phyloP scores from a whole-genome alignment of 1,284 basidiomycete species.

The Tetrapyrgos nigripes region DNA sequence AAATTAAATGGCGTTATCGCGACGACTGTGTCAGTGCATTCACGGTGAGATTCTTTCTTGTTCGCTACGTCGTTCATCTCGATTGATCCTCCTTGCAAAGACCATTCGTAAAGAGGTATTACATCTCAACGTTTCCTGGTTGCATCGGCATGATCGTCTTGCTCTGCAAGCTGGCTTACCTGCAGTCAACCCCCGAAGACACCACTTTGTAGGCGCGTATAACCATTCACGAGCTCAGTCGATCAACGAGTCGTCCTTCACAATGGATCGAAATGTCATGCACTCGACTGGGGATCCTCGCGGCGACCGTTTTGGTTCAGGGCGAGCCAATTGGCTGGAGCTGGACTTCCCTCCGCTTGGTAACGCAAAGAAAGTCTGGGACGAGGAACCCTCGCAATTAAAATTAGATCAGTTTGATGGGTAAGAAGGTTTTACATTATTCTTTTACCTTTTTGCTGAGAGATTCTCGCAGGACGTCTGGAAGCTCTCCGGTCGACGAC shows the following conservation, averaged over 20 bases:
- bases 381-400: conserved; percentile 22
- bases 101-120: conserved; percentile 66
- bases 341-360: conserved; percentile 50
- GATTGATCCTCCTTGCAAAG: conserved; percentile 40
- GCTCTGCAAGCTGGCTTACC: conserved; percentile 25
- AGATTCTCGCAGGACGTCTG: background rate
- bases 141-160: conserved; percentile 51
- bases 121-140: conserved; percentile 79
- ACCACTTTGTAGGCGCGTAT: too few relatives aligned
- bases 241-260: too few relatives aligned
- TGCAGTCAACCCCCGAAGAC: too few relatives aligned
- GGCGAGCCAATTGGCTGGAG: conserved; percentile 40
- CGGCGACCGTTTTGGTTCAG: too few relatives aligned
- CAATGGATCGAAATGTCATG: too few relatives aligned
- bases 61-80: conserved; percentile 6
- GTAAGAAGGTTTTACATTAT: conserved; percentile 6
- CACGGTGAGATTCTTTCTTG: conserved; percentile 51
- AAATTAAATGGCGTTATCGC: conserved; percentile 77
- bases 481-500: background rate
- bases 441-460: background rate
- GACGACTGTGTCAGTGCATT: conserved; percentile 76
- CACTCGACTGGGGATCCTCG: too few relatives aligned
- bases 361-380: conserved; percentile 26
- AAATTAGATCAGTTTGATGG: conserved; percentile 13
- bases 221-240: background rate